These are phyloP conservation scores for Davidsoniella virescens DNA, from an alignment of 2,329 filamentous ascomycete genomes.

Conservation along the genomic window DNA sequence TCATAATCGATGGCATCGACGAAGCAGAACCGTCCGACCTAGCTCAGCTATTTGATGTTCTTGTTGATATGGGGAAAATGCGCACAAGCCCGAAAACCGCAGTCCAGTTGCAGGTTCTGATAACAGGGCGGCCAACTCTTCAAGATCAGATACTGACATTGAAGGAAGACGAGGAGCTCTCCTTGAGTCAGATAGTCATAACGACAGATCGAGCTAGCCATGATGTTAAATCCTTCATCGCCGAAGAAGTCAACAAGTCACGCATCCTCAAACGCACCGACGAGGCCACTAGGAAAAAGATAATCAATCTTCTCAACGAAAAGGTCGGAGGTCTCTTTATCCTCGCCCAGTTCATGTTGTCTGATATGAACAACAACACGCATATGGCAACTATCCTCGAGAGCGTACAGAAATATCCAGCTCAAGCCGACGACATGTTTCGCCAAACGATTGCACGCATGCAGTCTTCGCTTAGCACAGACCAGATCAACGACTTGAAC, in stretches of 20 bases:
- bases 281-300: constrained; percentile 21
- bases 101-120: constrained; percentile 19
- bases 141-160: constrained; percentile 23
- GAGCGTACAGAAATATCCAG: constrained; percentile 28
- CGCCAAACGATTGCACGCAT: constrained; percentile 26
- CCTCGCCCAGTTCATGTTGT: constrained; percentile 33
- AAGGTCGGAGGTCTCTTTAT: constrained; percentile 33
- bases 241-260: constrained; percentile 24
- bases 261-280: constrained; percentile 22
- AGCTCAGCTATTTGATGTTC: constrained; percentile 20
- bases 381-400: constrained; percentile 29
- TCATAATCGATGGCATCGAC: constrained; percentile 32
- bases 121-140: constrained; percentile 28
- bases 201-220: constrained; percentile 25
- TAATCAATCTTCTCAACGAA: constrained; percentile 24
- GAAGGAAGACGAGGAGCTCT: constrained; percentile 19
- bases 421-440: constrained; percentile 28
- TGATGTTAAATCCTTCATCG: constrained; percentile 28
- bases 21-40: constrained; percentile 26
- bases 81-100: constrained; percentile 9
- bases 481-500: constrained; percentile 28
- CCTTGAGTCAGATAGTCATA: constrained; percentile 26
- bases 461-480: constrained; percentile 22
- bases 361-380: constrained; percentile 29
- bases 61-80: constrained; percentile 13